A percentile compares a stretch with the other conserved stretches of the same genome.
Conservation (phyloP, 345 rosid genomes). For the Euclidium syriacum region DNA sequence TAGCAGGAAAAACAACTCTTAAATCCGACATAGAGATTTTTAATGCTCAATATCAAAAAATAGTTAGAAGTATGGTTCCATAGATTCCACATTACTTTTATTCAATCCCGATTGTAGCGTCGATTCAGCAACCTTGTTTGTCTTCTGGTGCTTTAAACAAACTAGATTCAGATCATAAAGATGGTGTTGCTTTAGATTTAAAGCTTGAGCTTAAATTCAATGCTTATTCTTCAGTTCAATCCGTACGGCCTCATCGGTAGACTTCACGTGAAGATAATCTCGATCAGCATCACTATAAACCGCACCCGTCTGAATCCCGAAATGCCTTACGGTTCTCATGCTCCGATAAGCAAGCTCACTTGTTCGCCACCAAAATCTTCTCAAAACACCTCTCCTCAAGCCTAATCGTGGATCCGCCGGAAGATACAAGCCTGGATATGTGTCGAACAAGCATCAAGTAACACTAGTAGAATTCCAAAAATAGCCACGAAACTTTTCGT, state of each 20-base stretch:
- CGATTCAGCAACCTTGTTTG: constrained; percentile 34
- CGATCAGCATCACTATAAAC: constrained; percentile 87
- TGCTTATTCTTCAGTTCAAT: constrained; percentile 47
- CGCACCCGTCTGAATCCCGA: constrained; percentile 77
- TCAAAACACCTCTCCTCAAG: constrained; percentile 43
- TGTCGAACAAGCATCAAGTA: constrained; percentile 31
- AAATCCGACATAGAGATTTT: constrained; percentile 52
- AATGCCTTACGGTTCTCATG: constrained; percentile 68
- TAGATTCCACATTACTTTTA: constrained; percentile 44
- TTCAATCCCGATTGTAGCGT: constrained; percentile 38
- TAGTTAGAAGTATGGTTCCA: constrained; percentile 43
- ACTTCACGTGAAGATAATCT: constrained; percentile 77
- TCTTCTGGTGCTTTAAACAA: constrained; percentile 40
- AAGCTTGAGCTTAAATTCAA: constrained; percentile 62
- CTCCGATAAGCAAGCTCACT: constrained; percentile 88
- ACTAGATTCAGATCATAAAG: constrained; percentile 34
- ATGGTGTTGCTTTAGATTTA: constrained; percentile 47
- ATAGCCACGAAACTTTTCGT: too few relatives aligned
- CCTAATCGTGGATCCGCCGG: not conserved
- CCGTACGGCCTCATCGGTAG: constrained; percentile 78
- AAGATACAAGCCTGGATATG: constrained; percentile 27
- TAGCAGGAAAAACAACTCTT: constrained; percentile 59
- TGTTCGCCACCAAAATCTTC: constrained; percentile 71
- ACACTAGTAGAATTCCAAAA: too few relatives aligned
- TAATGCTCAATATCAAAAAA: constrained; percentile 53